A percentile compares a stretch with the other conserved stretches of the same genome.
Conservation (phyloP, 768 basidiomycete genomes). For the Galerina sulciceps region DNA sequence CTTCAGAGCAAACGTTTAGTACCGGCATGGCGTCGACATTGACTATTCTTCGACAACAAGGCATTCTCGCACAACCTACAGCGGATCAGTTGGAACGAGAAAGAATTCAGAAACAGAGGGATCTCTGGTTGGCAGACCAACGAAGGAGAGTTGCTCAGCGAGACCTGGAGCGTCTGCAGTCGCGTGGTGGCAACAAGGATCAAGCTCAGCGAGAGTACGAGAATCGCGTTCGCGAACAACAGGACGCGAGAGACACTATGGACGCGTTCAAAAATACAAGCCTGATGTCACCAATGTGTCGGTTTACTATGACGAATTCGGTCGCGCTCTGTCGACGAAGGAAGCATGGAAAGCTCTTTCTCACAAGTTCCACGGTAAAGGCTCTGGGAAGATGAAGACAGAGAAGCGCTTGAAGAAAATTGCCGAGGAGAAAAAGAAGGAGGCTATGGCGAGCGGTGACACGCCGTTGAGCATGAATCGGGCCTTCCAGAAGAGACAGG, state of each 20-base stretch:
- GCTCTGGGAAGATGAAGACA: constrained; percentile 94
- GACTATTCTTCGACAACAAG: constrained; percentile 88
- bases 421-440: constrained; percentile 94
- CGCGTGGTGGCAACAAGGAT: constrained; percentile 84
- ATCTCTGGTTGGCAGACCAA: constrained; percentile 90
- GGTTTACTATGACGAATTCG: constrained; percentile 92
- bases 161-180: constrained; percentile 77
- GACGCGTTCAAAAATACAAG: constrained; percentile 94
- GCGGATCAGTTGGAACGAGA: constrained; percentile 79
- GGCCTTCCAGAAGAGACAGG: constrained; percentile 92
- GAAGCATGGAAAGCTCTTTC: constrained; percentile 99
- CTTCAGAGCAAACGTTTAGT: constrained; percentile 77
- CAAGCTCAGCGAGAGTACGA: constrained; percentile 95
- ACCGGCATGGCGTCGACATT: constrained; percentile 89
- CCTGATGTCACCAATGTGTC: constrained; percentile 90
- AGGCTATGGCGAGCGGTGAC: constrained; percentile 93
- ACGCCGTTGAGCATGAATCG: constrained; percentile 94
- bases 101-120: constrained; percentile 78
- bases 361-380: constrained; percentile 98
- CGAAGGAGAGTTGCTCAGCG: constrained; percentile 75
- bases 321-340: constrained; percentile 84
- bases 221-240: constrained; percentile 89
- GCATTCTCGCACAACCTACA: constrained; percentile 71
- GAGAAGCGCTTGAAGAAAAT: constrained; percentile 97
- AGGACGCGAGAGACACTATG: constrained; percentile 81